A percentile compares a stretch with the other conserved stretches of the same genome.
Conservation (phyloP, 2,329 filamentous ascomycete species). For the Penicillium olsonii region DNA sequence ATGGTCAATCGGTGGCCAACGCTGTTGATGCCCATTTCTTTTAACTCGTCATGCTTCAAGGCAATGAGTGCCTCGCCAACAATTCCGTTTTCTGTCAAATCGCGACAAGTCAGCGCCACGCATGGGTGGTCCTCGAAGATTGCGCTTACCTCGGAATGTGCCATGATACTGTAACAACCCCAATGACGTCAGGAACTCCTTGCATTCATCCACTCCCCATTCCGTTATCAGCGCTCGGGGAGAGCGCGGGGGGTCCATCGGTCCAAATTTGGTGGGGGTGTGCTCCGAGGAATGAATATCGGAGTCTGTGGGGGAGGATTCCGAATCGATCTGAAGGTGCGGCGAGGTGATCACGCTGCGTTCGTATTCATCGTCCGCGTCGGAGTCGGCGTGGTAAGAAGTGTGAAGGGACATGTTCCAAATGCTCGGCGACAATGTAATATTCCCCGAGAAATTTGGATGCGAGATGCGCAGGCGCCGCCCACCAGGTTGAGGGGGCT, state of each 20-base stretch:
- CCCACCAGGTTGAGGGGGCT: conserved; percentile 5
- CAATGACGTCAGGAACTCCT: conserved; percentile 80
- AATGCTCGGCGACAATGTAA: conserved; percentile 1
- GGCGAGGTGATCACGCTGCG: conserved; percentile 60
- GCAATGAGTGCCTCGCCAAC: conserved; percentile 88
- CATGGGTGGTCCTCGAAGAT: background rate
- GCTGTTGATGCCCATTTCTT: conserved; percentile 89
- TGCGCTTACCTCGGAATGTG: conserved; percentile 72
- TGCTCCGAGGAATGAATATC: conserved; percentile 62
- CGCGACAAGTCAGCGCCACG: background rate
- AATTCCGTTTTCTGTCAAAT: conserved; percentile 82
- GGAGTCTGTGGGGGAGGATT: conserved; percentile 58
- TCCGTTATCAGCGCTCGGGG: conserved; percentile 60
- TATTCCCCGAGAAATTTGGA: conserved; percentile 2
- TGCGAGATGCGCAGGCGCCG: conserved; percentile 4
- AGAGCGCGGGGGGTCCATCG: conserved; percentile 53
- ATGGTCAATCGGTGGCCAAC: conserved; percentile 94
- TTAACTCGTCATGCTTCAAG: conserved; percentile 87
- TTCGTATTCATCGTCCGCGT: conserved; percentile 68
- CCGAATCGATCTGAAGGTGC: conserved; percentile 58
- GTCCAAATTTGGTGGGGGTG: conserved; percentile 63
- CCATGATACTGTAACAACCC: conserved; percentile 82
- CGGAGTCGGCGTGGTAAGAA: conserved; percentile 63
- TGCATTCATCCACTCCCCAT: conserved; percentile 79
- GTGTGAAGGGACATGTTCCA: conserved; percentile 46